Base-by-base conservation (phyloP, 495 filamentous ascomycete species). In the Pseudevernia furfuracea region DNA sequence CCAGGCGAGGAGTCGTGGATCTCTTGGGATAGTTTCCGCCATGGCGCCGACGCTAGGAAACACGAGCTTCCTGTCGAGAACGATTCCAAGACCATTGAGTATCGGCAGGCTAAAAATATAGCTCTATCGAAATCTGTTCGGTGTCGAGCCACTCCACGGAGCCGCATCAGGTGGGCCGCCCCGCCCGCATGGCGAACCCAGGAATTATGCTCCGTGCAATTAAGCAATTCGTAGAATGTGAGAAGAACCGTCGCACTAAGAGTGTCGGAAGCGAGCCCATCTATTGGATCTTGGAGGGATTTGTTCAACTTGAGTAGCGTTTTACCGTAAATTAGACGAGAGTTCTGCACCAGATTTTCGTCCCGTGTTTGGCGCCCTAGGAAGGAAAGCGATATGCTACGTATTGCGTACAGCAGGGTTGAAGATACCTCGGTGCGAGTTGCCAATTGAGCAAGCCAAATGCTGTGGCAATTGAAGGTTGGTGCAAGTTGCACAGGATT, bases 111-210 rank as follows among this genome's bases (percentile, higher is more conserved):
- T 32, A 73, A 67, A 37, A 77, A 76, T 41, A 76, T 62, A 32
- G 69, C 63, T n/a, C 67, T 69, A 4, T 74, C 76, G 44, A 77
- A 75, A 0, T 74, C 76, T 14, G 65, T 55, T 28, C 70, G 65
- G 56, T 77, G 72, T 12, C 71, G 69, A 34, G 65, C 56, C 8
- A 73, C 70, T 0, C 76, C 75, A 19, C 77, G 76, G 11, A 73
- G 67, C 43, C 69, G 67, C 61, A 78, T 73, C 38, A 77, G 63
- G 5, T 71, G 68, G 25, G 71, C 71, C 28, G 75, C 71, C n/a
- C 77, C 77, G 8, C 70, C 63, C 8, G 74, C 74, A 67, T 78
- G 76, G 48, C 70, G 70, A 7, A 76, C 61, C 74, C 76, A 79
- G 2, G 74, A 69, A 38, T 72, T 56, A 15, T 67, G 53, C 25